Evolutionary conservation across 2,329 filamentous ascomycete species (phyloP), one percentile per base, ranked within the genome.

Genomic region (Ceratocystis papillata): DNA sequence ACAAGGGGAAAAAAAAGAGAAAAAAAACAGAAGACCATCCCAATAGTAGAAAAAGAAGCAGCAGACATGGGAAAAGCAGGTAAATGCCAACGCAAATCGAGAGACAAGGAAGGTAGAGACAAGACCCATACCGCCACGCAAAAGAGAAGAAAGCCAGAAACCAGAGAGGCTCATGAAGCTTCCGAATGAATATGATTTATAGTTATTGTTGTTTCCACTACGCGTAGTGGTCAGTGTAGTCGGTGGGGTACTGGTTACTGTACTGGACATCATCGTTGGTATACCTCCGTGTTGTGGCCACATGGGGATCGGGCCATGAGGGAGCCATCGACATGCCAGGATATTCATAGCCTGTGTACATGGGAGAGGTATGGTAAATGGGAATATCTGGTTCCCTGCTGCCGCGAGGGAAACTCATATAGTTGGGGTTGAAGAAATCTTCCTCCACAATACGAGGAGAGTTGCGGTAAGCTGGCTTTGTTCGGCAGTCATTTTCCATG

Each of bases 1-100:
- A 3, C 22, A 25, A 60, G 37, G 6, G 6, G 6, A 33, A 7
- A 30, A 7, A 30, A 30, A 41, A 3, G 8, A 20, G 22, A 62
- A 62, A 57, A 62, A n/a, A 65, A 59, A 28, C n/a, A 60, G 17
- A 25, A 57, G 17, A 25, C 53, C 63, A 20, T 53, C 62, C 41
- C 4, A 61, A 22, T 44, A 33, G 25, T 63, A 57, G 44, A 46
- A 63, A 62, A 53, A 55, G 17, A 44, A 48, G 62, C 5, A 22
- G 59, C 22, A 64, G 17, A 25, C 10, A 60, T 37, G 59, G 20
- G 15, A 41, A 48, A 63, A 33, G 28, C 12, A 30, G 22, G 28
- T 44, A n/a, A 53, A 5, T 37, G 53, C 30, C 25, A 44, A 62
- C 55, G 25, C 25, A 62, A 45, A 41, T 17, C 53, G 12, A 48